phyloP scores from a whole-genome alignment of 305 asterid genomes.

The Nicotiana rustica region DNA sequence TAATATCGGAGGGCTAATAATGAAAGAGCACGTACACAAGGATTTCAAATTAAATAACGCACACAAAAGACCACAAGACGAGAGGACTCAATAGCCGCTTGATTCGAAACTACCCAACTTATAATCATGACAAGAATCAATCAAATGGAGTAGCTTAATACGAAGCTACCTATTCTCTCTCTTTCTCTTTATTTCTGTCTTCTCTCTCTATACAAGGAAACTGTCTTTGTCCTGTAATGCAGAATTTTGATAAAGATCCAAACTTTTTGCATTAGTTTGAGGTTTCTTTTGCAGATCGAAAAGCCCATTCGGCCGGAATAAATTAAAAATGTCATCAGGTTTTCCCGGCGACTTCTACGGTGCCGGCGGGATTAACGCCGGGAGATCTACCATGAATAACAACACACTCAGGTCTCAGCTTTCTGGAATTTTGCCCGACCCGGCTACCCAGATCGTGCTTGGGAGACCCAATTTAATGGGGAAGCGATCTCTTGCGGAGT shows the following conservation, averaged over 20 bases:
- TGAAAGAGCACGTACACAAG: not conserved
- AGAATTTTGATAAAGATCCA: slow-evolving; percentile 40
- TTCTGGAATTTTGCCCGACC: not conserved
- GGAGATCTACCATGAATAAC: slow-evolving; percentile 45
- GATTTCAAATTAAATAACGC: slow-evolving; percentile 28
- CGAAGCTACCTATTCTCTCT: slow-evolving; percentile 28
- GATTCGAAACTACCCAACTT: slow-evolving; percentile 38
- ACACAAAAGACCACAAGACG: slow-evolving; percentile 26
- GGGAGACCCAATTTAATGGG: slow-evolving; percentile 61
- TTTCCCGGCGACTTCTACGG: slow-evolving; percentile 68
- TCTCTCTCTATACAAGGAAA: slow-evolving; percentile 34
- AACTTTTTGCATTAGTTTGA: slow-evolving; percentile 32
- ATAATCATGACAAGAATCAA: slow-evolving; percentile 59
- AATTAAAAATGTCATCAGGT: slow-evolving; percentile 58
- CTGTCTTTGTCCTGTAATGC: slow-evolving; percentile 45
- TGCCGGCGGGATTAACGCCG: slow-evolving; percentile 48
- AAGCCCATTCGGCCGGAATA: not conserved
- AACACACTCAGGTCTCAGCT: slow-evolving; percentile 41
- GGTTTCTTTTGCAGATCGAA: slow-evolving; percentile 13
- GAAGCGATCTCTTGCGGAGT: slow-evolving; percentile 72
- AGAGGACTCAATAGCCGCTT: slow-evolving; percentile 19
- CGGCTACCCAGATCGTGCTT: slow-evolving; percentile 34
- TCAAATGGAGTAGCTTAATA: slow-evolving; percentile 47
- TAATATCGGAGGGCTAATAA: slow-evolving; percentile 17
- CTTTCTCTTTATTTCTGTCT: not conserved